Conservation (phyloP, 2,329 filamentous ascomycete genomes). For the Talaromyces verruculosus region DNA sequence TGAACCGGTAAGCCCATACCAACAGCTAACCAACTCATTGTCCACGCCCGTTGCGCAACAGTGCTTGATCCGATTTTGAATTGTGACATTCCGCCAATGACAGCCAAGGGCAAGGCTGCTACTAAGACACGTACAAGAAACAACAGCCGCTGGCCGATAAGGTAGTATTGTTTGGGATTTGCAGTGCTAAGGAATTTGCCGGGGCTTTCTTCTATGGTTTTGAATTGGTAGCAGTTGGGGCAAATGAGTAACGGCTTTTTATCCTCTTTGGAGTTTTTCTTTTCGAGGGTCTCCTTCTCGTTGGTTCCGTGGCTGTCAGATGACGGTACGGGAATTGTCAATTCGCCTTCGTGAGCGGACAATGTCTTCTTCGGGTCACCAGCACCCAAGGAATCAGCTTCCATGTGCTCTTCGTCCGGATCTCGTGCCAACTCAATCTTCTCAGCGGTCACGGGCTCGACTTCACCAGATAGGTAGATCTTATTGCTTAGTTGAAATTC, state of each 20-base stretch:
- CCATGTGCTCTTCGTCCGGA: background rate
- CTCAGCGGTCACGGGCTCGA: background rate
- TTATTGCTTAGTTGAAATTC: background rate
- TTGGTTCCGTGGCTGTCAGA: no score
- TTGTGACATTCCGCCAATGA: constrained; percentile 29
- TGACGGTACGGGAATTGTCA: background rate
- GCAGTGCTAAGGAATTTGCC: constrained; percentile 10
- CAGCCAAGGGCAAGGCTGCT: constrained; percentile 25
- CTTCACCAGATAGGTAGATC: background rate
- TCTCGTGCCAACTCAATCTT: background rate
- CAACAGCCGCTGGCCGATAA: background rate
- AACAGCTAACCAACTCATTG: constrained; percentile 29
- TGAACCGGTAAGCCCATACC: constrained; percentile 10
- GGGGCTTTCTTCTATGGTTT: constrained; percentile 16
- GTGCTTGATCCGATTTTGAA: constrained; percentile 30
- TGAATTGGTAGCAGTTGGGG: constrained; percentile 15
- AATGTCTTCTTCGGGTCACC: background rate
- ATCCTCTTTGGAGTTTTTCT: background rate
- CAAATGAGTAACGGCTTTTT: constrained; percentile 8
- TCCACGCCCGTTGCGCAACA: constrained; percentile 26
- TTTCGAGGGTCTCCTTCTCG: background rate
- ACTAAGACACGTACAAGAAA: constrained; percentile 15
- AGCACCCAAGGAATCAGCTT: background rate
- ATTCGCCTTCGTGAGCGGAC: background rate
- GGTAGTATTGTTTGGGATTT: background rate